Percentiles rank a stretch among this genome's conserved stretches.
phyloP scores from a whole-genome alignment of 148 eudicot genomes.

The Diospyros lotus region DNA sequence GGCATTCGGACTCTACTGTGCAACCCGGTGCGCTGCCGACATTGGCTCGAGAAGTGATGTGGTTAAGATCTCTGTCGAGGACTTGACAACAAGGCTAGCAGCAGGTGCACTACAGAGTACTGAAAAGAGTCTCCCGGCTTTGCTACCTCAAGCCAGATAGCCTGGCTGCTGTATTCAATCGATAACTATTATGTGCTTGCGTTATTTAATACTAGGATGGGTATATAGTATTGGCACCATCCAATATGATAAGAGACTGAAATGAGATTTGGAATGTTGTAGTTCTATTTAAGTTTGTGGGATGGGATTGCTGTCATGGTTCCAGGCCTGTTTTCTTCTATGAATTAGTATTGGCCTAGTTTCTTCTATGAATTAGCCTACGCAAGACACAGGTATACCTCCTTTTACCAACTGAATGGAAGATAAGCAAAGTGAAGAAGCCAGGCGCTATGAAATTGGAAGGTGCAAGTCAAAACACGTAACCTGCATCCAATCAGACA shows the following conservation, averaged over 20 bases:
- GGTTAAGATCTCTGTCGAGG: slow-evolving; percentile 56
- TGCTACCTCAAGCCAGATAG: neutral
- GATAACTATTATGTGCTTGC: too few species aligned
- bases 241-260: too few species aligned
- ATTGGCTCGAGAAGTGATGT: slow-evolving; percentile 84
- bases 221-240: too few species aligned
- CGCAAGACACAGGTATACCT: neutral
- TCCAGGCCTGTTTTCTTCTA: neutral
- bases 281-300: too few species aligned
- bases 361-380: too few species aligned
- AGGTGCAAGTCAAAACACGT: slow-evolving; percentile 3
- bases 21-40: slow-evolving; percentile 67
- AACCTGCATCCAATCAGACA: neutral
- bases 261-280: too few species aligned
- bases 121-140: slow-evolving; percentile 17
- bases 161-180: too few species aligned
- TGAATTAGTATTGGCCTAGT: neutral
- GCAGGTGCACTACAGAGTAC: slow-evolving; percentile 42
- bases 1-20: slow-evolving; percentile 67
- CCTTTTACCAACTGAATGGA: neutral
- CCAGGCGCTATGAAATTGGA: neutral
- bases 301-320: neutral
- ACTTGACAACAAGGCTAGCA: slow-evolving; percentile 44
- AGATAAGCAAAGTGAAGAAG: neutral
- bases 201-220: too few species aligned